Base-by-base conservation (phyloP, 345 rosid genomes). In the Noccaea bulbosa region DNA sequence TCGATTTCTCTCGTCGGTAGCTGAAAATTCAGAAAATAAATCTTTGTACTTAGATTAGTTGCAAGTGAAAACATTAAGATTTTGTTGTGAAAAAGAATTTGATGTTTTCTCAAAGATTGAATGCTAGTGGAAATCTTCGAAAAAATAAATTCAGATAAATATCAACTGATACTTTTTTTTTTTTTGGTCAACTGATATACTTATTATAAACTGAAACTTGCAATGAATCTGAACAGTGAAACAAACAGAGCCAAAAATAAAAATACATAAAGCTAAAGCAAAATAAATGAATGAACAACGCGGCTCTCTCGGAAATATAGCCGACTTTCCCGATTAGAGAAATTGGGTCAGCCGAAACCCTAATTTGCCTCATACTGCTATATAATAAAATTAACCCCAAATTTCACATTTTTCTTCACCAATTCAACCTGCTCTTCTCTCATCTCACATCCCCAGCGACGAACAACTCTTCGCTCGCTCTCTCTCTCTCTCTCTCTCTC, bases 1-100 rank as follows among this genome's bases (percentile, higher is more conserved):
- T 87, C 96, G 5, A 84, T 87, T 67, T 89, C 96, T 50, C 94
- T 88, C n/a, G 83, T 90, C 46, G 88, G 90, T 48, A 74, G 75
- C 54, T 83, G 43, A 70, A 27, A 5, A n/a, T 11, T 17, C 2
- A 20, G 4, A 27, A 24, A 38, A n/a, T 3, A 17, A 33, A 20
- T 4, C 14, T 12, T 39, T 30, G 11, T 46, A 35, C 17, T 41
- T 76, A 69, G 79, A 55, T 56, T 74, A 60, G 64, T 35, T 47
- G 34, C 77, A 49, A n/a, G 40, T 60, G 55, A 43, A 2, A 20
- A 59, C 33, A 37, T 44, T 70, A 35, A 12, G 34, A 41, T 66
- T 30, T 57, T 38, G 34, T 51, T 67, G 27, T 37, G n/a, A n/a
- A n/a, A n/a, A n/a, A n/a, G n/a, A n/a, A n/a, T n/a, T n/a, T n/a